phyloP scores from a whole-genome alignment of 1,284 basidiomycete species.

The Lignosus rhinocerotis region DNA sequence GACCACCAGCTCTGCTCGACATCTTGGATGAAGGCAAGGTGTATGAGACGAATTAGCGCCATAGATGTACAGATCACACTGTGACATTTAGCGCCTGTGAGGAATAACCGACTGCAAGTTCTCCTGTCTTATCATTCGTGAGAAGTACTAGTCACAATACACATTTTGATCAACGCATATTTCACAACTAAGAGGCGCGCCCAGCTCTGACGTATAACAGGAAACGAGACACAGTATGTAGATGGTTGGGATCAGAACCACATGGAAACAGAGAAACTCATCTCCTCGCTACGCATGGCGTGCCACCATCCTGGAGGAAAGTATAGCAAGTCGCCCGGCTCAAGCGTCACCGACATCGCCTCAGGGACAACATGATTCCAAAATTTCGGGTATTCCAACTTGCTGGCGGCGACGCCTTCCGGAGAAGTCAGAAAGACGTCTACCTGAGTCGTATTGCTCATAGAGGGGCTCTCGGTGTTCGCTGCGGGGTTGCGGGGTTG shows the following conservation, averaged over 20 bases:
- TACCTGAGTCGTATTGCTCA: constrained; percentile 68
- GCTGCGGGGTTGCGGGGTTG: constrained; percentile 38
- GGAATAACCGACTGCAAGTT: too few relatives aligned
- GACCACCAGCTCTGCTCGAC: constrained; percentile 75
- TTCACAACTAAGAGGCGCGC: too few relatives aligned
- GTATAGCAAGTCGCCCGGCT: constrained; percentile 83
- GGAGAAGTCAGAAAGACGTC: constrained; percentile 59
- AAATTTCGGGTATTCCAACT: constrained; percentile 47
- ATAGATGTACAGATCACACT: background rate
- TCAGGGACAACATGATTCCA: constrained; percentile 57
- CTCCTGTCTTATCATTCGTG: too few relatives aligned
- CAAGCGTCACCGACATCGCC: constrained; percentile 67
- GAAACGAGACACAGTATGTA: too few relatives aligned
- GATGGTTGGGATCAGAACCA: constrained; percentile 56
- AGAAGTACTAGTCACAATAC: too few relatives aligned
- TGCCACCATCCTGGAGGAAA: constrained; percentile 95
- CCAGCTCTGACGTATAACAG: background rate
- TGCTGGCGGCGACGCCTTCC: constrained; percentile 22
- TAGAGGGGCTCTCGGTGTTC: constrained; percentile 41
- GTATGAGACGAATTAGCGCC: background rate
- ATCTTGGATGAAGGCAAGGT: constrained; percentile 35
- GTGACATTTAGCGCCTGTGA: too few relatives aligned
- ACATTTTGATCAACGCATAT: too few relatives aligned
- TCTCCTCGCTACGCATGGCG: constrained; percentile 80
- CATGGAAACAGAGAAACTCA: constrained; percentile 78